Evolutionary conservation across 179 eudicot genomes (phyloP), one percentile per base, ranked within the genome.

Genomic region (Drosera spatulata): DNA sequence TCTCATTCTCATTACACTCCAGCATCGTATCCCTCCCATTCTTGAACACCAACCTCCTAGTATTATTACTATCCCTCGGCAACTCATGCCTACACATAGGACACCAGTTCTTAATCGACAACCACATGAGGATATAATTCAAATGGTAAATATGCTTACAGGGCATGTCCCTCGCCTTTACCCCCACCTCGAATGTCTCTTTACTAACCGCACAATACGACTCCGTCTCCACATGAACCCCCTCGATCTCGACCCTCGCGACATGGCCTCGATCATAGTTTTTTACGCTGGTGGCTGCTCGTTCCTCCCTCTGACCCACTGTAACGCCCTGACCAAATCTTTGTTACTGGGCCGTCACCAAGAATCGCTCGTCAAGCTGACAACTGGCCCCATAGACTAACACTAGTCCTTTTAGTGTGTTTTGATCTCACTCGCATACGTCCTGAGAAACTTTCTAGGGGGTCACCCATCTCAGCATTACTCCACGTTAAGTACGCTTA

Each of bases 211-310:
- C 87, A 22, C 93, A 85, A 47, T 82, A 64, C 2, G 66, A 73
- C 37, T 82, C 93, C 9, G 64, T 57, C 1, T 43, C 56, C 1
- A 82, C 56, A 58, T 82, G 86, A 0, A 53, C 46, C 14, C 78
- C 82, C 1, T 11, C 63, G 45, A 85, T 82, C 56, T 69, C 77
- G 4, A 85, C 50, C 2, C 74, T 71, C 0, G 87, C n/a, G n/a
- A 85, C 87, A 86, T 77, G 6, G 90, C 80, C 39, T 86, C 87
- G 33, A 86, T 80, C 2, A 90, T 82, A 5, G 84, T 80, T 61
- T 86, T 86, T n/a, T 85, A 82, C 2, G 95, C 95, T 2, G 90
- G 95, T 0, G 95, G 95, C 68, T 85, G 80, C 43, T 87, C 91
- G 2, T 68, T 61, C 13, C 90, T 60, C 15, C 80, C 82, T 14